phyloP scores from a whole-genome alignment of 2,329 filamentous ascomycete genomes.

The Paecilomyces formosus region DNA sequence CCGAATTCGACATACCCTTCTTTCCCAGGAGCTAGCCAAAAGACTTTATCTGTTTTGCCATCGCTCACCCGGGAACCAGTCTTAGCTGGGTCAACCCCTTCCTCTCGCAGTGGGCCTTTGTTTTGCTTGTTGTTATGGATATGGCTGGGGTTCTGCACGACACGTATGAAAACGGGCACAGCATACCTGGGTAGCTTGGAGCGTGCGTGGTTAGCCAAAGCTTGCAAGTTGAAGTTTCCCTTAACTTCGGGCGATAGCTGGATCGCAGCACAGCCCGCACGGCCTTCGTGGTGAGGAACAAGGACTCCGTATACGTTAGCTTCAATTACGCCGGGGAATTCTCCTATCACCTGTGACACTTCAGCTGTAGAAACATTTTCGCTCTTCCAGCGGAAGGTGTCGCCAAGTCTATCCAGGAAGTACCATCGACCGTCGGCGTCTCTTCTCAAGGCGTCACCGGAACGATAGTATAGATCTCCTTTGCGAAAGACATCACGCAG shows the following conservation, averaged over 20 bases:
- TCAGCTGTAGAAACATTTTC: conserved; percentile 63
- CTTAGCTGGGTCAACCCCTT: conserved; percentile 55
- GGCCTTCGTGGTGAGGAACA: conserved; percentile 59
- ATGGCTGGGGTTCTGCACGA: conserved; percentile 42
- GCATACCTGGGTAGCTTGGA: conserved; percentile 63
- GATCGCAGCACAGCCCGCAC: conserved; percentile 55
- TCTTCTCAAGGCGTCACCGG: conserved; percentile 58
- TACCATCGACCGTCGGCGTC: conserved; percentile 60
- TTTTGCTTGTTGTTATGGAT: conserved; percentile 72
- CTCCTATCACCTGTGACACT: conserved; percentile 57
- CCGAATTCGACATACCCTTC: conserved; percentile 54
- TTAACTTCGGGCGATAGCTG: conserved; percentile 47
- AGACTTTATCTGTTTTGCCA: conserved; percentile 39
- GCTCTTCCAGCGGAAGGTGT: conserved; percentile 42
- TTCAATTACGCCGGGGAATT: conserved; percentile 53
- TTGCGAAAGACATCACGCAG: conserved; percentile 57
- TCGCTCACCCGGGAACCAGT: conserved; percentile 37
- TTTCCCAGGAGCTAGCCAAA: conserved; percentile 43
- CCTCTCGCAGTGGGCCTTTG: conserved; percentile 61
- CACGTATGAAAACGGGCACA: conserved; percentile 64
- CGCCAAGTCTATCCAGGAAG: conserved; percentile 63
- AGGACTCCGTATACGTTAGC: conserved; percentile 64
- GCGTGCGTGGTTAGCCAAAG: conserved; percentile 51
- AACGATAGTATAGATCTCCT: conserved; percentile 62
- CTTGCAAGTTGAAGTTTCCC: conserved; percentile 51